Evolutionary conservation across 495 filamentous ascomycete genomes (phyloP), one percentile per base, ranked within the genome.

Genomic region (Pyrenula aspistea): DNA sequence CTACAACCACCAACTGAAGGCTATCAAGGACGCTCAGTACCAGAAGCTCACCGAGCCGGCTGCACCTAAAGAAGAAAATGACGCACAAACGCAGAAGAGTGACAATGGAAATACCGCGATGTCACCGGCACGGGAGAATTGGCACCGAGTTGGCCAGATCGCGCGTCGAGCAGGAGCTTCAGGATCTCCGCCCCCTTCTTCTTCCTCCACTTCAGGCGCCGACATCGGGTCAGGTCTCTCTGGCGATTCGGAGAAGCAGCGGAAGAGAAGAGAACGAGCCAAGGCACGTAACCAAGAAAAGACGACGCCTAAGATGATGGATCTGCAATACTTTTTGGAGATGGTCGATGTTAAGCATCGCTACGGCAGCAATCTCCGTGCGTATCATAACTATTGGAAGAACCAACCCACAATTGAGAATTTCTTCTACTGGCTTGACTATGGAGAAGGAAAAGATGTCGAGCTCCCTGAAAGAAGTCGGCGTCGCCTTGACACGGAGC

Each of bases 381-480:
- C 79, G 12, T 96, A 96, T 62, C 91, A 96, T 65, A 75, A 77
- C 42, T 81, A 84, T 56, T 96, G 91, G 91, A 88, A 90, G 67
- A 78, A 77, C 56, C 72, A 79, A 1, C 74, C 85, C 11, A 91
- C 88, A 0, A 79, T 79, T 8, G 83, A 96, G 67, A 95, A 92
- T 63, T 96, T 94, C 75, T 96, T 95, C 67, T 91, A 89, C 68
- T 96, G 91, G 91, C 76, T 96, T n/a, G 91, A 96, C 65, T 71
- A 88, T 53, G 91, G 91, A 2, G 85, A 83, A 47, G 88, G 88
- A 3, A 77, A 68, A 31, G 61, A 73, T 23, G 61, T 88, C 24
- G 77, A 84, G 47, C 62, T 87, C 11, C 68, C 74, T 2, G 68
- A 75, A 10, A 86, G 84, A 57, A 74, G 85, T 1, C 79, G 88